phyloP scores from a whole-genome alignment of 2,329 filamentous ascomycete species.

The Cryphonectria radicalis region DNA sequence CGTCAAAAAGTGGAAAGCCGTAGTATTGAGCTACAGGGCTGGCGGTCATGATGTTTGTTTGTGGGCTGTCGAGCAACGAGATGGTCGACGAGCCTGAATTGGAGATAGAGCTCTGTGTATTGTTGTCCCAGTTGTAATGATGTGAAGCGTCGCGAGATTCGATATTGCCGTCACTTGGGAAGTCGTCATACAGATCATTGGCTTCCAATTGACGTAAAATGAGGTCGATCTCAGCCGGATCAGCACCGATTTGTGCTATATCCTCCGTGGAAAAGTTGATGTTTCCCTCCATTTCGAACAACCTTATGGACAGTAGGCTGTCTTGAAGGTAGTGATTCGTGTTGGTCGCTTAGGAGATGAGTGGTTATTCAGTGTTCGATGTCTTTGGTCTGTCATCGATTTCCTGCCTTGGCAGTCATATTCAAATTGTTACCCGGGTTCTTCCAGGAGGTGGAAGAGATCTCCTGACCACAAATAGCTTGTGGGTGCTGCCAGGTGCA shows the following conservation, averaged over 20 bases:
- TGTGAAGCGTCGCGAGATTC: background rate
- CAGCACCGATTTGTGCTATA: background rate
- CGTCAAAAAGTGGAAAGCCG: background rate
- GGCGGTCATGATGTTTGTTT: background rate
- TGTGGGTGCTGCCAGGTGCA: too few species aligned
- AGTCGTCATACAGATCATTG: background rate
- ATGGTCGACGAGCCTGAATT: background rate
- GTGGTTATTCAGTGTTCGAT: background rate
- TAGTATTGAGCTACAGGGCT: background rate
- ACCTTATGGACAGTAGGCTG: background rate
- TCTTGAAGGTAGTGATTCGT: background rate
- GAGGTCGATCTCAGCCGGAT: background rate
- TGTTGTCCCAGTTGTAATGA: background rate
- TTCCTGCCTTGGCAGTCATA: background rate
- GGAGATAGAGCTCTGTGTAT: background rate
- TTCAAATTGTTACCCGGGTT: slow-evolving; percentile 22
- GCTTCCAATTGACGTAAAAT: background rate
- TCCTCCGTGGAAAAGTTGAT: background rate
- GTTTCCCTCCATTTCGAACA: background rate
- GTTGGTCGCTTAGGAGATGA: background rate
- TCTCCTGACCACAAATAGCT: background rate
- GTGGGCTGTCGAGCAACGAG: background rate
- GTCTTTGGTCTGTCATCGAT: background rate
- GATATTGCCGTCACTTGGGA: background rate
- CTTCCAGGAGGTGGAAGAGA: slow-evolving; percentile 19